phyloP scores from a whole-genome alignment of 352 stramenopile genomes.

The Pythium insidiosum region DNA sequence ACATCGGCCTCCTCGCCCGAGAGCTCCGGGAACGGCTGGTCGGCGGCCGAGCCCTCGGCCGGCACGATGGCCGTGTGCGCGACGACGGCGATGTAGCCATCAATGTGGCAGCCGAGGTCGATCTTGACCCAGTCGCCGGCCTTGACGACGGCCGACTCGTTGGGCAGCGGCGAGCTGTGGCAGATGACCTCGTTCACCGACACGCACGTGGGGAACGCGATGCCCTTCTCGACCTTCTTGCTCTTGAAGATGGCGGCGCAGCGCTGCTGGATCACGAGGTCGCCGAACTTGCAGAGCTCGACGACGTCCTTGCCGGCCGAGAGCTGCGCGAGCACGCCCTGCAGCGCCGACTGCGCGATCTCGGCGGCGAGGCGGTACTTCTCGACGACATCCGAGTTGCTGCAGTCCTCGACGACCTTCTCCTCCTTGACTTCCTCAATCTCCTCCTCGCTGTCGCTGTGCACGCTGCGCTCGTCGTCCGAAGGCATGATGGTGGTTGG shows the following conservation, averaged over 20 bases:
- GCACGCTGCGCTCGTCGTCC: slow-evolving; percentile 38
- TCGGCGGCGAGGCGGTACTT: slow-evolving; percentile 98
- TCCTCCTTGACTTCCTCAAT: slow-evolving; percentile 50
- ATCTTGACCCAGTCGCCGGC: slow-evolving; percentile 88
- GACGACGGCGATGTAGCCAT: slow-evolving; percentile 98
- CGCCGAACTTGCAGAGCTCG: slow-evolving; percentile 93
- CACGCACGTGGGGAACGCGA: slow-evolving; percentile 99
- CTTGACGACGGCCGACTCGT: slow-evolving; percentile 69
- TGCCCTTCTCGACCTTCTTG: slow-evolving; percentile 96
- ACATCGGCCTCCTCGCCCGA: slow-evolving; percentile 89
- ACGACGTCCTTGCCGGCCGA: slow-evolving; percentile 91
- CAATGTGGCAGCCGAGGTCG: slow-evolving; percentile 99
- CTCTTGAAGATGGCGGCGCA: slow-evolving; percentile 94
- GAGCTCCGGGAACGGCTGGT: slow-evolving; percentile 48
- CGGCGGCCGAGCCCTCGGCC: slow-evolving; percentile 52
- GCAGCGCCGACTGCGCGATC: slow-evolving; percentile 97
- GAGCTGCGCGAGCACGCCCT: slow-evolving; percentile 93
- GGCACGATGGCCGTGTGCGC: slow-evolving; percentile 97
- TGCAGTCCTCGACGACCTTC: slow-evolving; percentile 78
- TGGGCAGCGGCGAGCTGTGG: slow-evolving; percentile 96
- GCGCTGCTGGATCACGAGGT: slow-evolving; percentile 77
- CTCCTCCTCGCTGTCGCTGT: slow-evolving; percentile 72
- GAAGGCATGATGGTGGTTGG: slow-evolving; percentile 25
- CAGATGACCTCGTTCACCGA: slow-evolving; percentile 99
- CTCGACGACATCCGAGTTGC: slow-evolving; percentile 89